Evolutionary conservation across 2,329 filamentous ascomycete genomes (phyloP).

Genomic region (Byssochlamys sp.): DNA sequence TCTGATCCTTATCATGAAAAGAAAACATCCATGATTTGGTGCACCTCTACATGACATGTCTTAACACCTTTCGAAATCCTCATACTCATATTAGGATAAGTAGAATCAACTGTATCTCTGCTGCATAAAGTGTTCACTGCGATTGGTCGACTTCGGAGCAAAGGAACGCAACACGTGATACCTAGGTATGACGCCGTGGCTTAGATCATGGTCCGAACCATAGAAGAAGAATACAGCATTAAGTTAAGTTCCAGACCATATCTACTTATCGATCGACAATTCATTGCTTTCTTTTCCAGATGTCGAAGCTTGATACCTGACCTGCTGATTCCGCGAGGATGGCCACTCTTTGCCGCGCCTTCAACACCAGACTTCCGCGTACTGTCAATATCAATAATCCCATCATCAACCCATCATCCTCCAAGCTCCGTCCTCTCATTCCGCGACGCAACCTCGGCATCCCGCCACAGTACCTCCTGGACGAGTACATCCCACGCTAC

Average conservation of each 20-base stretch:
- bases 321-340: not conserved
- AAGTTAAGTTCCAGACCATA: not conserved
- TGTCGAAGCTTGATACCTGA: not conserved
- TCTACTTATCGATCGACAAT: not conserved
- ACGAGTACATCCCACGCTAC: constrained; percentile 66
- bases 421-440: not conserved
- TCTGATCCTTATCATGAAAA: not conserved
- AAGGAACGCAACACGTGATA: not conserved
- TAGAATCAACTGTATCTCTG: no score
- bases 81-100: no score
- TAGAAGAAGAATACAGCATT: not conserved
- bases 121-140: not conserved
- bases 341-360: not conserved
- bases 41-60: not conserved
- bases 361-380: not conserved
- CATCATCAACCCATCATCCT: not conserved
- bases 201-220: constrained; percentile 8
- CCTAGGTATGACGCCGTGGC: constrained; percentile 8
- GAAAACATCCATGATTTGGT: not conserved
- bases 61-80: constrained; percentile 2
- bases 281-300: not conserved
- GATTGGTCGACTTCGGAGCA: not conserved
- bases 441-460: constrained; percentile 37
- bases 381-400: not conserved
- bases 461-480: constrained; percentile 59